Base-by-base conservation (phyloP, 108 stramenopile genomes). In the Nannochloropsis salina region DNA sequence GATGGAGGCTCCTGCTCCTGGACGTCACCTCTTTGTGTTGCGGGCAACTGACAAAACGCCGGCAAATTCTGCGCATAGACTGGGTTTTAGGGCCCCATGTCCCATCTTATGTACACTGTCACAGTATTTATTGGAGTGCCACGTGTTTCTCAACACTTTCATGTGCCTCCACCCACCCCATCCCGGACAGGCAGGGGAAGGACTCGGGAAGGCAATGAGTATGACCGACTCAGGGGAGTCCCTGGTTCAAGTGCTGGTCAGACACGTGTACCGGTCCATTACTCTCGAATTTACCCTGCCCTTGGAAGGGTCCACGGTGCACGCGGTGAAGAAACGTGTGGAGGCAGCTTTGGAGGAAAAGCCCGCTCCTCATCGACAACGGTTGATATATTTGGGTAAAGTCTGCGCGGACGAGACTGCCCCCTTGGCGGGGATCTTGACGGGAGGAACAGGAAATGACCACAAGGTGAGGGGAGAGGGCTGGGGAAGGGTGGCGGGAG, bases 251-350 rank as follows among this genome's bases (percentile, higher is more conserved):
- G 31, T 31, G 31, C 31, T 31, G 31, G n/a, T 74, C 61, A 74
- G n/a, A 74, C 61, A 74, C 61, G 61, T 74, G 20, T 74, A 74
- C 61, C 61, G 61, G 20, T 74, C 61, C 61, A 74, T n/a, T 8
- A n/a, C n/a, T n/a, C 20, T 74, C n/a, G 61, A 74, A n/a, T n/a
- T 74, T 15, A 15, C n/a, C 61, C 20, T 74, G 61, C 61, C 61
- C 61, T 74, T 74, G 6, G 20, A 74, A n/a, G 6, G n/a, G 20
- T n/a, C 61, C 4, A 74, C 61, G 20, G 61, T 74, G 20, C 20
- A n/a, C 15, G n/a, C 20, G 20, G 20, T 74, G 20, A 74, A 74
- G 61, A 74, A n/a, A 74, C 15, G n/a, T 1, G 20, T 74, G 3
- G 20, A 74, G n/a, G 61, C 15, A 2, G 61, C n/a, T 15, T 74